phyloP scores from a whole-genome alignment of 192 early-diverging fungal genomes.

The Podochytrium sp. region DNA sequence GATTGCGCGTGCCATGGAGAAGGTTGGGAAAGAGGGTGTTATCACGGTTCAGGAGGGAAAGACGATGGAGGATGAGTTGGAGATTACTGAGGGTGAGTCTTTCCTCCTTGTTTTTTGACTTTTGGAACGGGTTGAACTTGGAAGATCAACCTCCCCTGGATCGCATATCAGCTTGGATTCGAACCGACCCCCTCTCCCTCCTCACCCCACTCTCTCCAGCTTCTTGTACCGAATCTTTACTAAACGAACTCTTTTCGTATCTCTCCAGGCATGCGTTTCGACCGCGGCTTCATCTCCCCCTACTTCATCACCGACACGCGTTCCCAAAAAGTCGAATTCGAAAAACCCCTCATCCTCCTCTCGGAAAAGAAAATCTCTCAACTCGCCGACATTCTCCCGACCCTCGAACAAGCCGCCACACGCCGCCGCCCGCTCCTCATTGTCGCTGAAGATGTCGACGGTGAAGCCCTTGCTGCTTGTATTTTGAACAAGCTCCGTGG shows the following conservation, averaged over 20 bases:
- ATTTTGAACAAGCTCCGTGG: conserved; percentile 99
- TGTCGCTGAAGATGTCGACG: conserved; percentile 98
- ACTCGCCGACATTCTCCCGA: conserved; percentile 94
- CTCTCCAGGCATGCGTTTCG: conserved; percentile 89
- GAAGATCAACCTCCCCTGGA: no score
- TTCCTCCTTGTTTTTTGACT: background rate
- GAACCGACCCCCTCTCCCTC: no score
- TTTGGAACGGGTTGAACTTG: no score
- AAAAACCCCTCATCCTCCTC: conserved; percentile 98
- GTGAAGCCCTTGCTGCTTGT: conserved; percentile 98
- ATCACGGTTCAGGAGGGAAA: conserved; percentile 99
- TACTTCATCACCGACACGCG: conserved; percentile 99
- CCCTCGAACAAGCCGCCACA: conserved; percentile 91
- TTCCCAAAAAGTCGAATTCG: conserved; percentile 98
- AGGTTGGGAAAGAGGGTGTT: conserved; percentile 99
- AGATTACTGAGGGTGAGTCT: conserved; percentile 91
- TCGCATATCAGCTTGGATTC: no score
- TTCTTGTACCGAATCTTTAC: no score
- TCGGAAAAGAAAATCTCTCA: conserved; percentile 98
- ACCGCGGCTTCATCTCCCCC: conserved; percentile 98
- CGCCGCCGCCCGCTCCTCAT: conserved; percentile 96
- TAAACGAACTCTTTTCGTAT: no score
- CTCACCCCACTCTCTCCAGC: no score
- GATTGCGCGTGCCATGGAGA: conserved; percentile 99
- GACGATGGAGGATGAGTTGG: conserved; percentile 98